A percentile compares a stretch with the other conserved stretches of the same genome.
phyloP scores from a whole-genome alignment of 768 basidiomycete genomes.

The Panaeolus papilionaceus region DNA sequence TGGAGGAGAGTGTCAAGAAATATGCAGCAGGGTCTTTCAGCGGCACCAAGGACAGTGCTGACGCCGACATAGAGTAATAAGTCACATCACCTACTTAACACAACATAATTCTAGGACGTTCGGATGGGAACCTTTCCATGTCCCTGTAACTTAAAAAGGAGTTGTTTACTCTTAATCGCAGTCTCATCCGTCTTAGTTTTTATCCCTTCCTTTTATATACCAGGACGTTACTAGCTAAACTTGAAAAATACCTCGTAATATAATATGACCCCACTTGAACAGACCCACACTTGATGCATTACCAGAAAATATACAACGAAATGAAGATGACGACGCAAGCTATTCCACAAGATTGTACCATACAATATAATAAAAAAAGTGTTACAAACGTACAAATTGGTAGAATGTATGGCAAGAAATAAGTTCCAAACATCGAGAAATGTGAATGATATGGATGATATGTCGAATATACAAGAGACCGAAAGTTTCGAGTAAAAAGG shows the following conservation, averaged over 20 bases:
- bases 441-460: neutral
- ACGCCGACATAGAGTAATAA: slow-evolving; percentile 18
- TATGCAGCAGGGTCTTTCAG: slow-evolving; percentile 21
- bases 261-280: neutral
- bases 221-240: neutral
- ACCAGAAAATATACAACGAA: neutral
- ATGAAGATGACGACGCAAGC: neutral
- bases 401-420: slow-evolving; percentile 10
- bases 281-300: neutral
- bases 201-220: neutral
- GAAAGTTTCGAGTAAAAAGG: neutral
- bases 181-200: neutral
- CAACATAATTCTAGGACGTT: neutral
- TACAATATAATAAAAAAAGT: slow-evolving; percentile 9
- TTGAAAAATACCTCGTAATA: slow-evolving; percentile 5
- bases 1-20: slow-evolving; percentile 41
- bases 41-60: neutral
- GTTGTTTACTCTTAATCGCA: slow-evolving; percentile 1
- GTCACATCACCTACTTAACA: neutral
- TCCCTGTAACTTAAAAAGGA: slow-evolving; percentile 1
- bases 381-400: neutral
- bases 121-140: neutral
- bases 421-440: neutral
- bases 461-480: neutral
- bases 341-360: slow-evolving; percentile 1